Conservation (phyloP, 139 green algal genomes). For the Chlamydomonas asymmetrica region DNA sequence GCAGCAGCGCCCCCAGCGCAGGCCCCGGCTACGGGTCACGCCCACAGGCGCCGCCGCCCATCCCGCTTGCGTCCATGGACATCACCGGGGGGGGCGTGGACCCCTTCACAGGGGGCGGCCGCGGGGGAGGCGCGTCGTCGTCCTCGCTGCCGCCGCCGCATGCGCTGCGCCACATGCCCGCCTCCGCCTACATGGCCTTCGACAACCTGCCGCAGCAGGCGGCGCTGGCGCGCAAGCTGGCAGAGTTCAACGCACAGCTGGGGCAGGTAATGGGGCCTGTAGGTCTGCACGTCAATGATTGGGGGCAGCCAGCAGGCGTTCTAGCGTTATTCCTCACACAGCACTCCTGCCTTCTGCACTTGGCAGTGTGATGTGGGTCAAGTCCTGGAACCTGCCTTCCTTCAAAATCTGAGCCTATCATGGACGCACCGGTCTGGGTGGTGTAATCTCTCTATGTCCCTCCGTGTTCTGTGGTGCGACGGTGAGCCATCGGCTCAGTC, state of each 20-base stretch:
- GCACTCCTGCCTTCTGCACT: no score
- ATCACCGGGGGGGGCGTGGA: conserved; percentile 47
- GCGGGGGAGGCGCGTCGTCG: no score
- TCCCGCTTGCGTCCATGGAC: background rate
- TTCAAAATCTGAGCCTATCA: no score
- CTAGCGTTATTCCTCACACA: no score
- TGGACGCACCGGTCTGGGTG: no score
- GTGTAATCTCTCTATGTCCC: no score
- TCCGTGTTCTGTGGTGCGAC: no score
- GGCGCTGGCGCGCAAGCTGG: conserved; percentile 49
- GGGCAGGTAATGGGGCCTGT: background rate
- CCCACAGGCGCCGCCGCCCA: background rate
- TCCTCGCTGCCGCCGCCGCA: no score
- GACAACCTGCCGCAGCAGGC: conserved; percentile 48
- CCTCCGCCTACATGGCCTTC: conserved; percentile 50
- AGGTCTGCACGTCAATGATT: background rate
- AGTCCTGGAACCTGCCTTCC: no score
- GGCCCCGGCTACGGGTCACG: background rate
- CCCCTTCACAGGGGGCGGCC: conserved; percentile 38
- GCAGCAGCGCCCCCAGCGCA: background rate
- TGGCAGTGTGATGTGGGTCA: no score
- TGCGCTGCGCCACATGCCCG: conserved; percentile 30
- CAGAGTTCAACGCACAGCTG: conserved; percentile 39
- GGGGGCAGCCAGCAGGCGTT: no score
- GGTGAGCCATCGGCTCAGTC: no score